phyloP scores from a whole-genome alignment of 164 flowering plant species.

The Malania oleifera region DNA sequence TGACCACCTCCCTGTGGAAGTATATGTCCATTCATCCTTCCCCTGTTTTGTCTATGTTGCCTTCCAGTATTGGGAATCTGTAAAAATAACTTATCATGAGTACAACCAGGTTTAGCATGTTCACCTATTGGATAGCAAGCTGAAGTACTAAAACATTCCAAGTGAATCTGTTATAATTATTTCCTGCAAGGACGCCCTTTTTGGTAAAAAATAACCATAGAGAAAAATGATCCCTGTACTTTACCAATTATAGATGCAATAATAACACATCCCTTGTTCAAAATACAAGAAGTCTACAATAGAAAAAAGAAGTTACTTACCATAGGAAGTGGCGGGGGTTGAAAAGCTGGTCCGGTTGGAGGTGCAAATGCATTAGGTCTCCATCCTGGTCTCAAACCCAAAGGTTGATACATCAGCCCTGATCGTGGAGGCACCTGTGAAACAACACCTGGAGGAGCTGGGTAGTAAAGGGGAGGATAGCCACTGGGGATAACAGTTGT shows the following conservation, averaged over 20 bases:
- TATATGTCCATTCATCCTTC: conserved; percentile 50
- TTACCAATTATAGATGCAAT: too few relatives aligned
- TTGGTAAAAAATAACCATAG: background rate
- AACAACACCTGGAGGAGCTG: conserved; percentile 48
- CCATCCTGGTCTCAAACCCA: conserved; percentile 76
- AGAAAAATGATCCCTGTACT: background rate
- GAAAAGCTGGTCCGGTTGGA: conserved; percentile 46
- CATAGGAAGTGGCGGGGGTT: conserved; percentile 36
- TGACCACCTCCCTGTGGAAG: conserved; percentile 34
- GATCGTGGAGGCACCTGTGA: conserved; percentile 51
- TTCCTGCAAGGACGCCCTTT: background rate
- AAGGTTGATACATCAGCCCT: conserved; percentile 63
- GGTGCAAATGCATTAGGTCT: conserved; percentile 48
- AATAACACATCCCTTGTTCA: background rate
- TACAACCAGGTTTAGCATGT: background rate
- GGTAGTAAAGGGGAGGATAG: conserved; percentile 56
- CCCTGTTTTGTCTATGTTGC: conserved; percentile 55
- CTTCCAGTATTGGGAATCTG: conserved; percentile 53
- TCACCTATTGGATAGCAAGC: too few relatives aligned
- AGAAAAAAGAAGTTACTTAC: conserved; percentile 20
- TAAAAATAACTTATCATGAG: background rate
- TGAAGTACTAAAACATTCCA: background rate
- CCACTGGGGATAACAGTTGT: conserved; percentile 54
- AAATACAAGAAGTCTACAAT: background rate
- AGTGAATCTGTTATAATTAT: background rate